Base-by-base conservation (phyloP, 352 stramenopile species). In the Pythium myriotylum region DNA sequence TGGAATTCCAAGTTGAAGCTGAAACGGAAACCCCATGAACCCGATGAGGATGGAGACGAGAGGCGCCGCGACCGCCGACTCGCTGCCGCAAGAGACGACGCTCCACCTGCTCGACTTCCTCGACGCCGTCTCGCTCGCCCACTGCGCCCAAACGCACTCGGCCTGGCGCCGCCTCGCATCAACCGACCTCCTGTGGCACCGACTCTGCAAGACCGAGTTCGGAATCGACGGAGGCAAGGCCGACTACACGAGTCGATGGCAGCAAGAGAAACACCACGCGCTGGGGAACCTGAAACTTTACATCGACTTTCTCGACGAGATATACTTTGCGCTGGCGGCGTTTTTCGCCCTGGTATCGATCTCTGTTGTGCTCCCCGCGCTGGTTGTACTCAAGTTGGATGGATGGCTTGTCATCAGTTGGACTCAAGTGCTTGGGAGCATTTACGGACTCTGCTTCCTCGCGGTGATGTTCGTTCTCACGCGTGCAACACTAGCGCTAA, bases 301-400 rank as follows among this genome's bases (percentile, higher is more conserved):
- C 42, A n/a, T 69, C 9, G 42, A 56, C 16, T 69, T 65, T 46
- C 41, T 65, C 47, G 62, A 69, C 55, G 62, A 69, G 35, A 60
- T 69, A 29, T 61, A 40, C 50, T 61, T 69, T 23, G 47, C 62
- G 32, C 42, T 65, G 19, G 41, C 40, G 7, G 50, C 5, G 8
- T 59, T 59, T 24, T 61, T 59, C 23, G 41, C 54, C 13, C 40
- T 69, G 1, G 48, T 60, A 3, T 60, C 54, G 8, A 13, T 56
- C 0, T 65, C 47, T 33, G 47, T 35, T 23, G 61, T 58, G 23
- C 64, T 68, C 27, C 61, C 61, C 4, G 3, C 24, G 2, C 54
- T 68, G 1, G 17, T 58, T 14, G 48, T 64, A 16, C 22, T 70
- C 27, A 60, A 66, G 43, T 24, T 50, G 1, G 56, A 66, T 26